Evolutionary conservation across 306 rosid species (phyloP).

Genomic region (Crotalaria pallida): DNA sequence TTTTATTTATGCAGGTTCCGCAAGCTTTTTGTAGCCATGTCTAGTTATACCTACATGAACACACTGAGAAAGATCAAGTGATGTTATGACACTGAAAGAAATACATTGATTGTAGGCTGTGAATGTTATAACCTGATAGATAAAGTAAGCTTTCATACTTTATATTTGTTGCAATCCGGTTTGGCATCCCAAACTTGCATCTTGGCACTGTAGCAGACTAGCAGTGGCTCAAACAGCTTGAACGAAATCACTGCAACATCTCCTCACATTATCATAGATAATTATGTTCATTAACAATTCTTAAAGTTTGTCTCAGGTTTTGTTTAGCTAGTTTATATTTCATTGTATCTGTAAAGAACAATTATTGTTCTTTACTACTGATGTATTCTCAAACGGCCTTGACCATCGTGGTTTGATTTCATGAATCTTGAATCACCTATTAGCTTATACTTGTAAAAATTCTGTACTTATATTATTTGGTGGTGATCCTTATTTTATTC

Average conservation of each 20-base stretch:
- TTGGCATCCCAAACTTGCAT: background rate
- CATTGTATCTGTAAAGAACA: background rate
- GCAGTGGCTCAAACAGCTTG: background rate
- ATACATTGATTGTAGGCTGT: constrained; percentile 6
- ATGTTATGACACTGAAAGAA: constrained; percentile 1
- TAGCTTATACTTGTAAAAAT: background rate
- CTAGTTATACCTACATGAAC: constrained; percentile 84
- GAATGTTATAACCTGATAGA: background rate
- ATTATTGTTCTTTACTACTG: background rate
- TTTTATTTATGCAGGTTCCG: constrained; percentile 65
- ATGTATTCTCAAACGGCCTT: background rate
- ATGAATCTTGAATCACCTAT: background rate
- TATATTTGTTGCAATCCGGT: background rate
- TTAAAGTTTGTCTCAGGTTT: background rate
- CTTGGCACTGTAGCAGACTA: too few relatives aligned
- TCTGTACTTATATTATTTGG: background rate
- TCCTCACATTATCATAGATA: too few relatives aligned
- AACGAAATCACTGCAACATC: background rate
- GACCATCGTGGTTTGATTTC: background rate
- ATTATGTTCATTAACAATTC: background rate
- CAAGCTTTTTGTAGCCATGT: constrained; percentile 72
- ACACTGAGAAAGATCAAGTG: constrained; percentile 47
- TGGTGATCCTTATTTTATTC: background rate
- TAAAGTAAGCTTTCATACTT: background rate
- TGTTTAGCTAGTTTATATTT: background rate